Conservation (phyloP, 257 asterid genomes). For the Cynanchum wilfordii region DNA sequence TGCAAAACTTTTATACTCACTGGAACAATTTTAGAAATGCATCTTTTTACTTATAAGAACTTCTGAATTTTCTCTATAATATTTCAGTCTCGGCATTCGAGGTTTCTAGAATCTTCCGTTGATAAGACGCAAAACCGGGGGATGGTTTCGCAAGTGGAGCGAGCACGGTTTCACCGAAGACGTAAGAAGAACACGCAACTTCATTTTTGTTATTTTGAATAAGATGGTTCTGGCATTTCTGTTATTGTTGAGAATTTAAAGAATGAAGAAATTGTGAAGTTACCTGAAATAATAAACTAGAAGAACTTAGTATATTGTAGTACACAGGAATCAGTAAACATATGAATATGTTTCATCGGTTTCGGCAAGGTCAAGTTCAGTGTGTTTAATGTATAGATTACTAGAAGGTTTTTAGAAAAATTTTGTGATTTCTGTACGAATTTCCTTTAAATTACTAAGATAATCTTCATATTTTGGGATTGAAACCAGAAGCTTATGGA, state of each 20-base stretch:
- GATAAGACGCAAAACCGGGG: constrained; percentile 25
- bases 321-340: not conserved
- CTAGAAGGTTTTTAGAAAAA: not conserved
- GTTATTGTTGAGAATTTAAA: not conserved
- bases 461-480: not conserved
- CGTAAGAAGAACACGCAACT: constrained; percentile 35
- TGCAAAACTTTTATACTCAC: not conserved
- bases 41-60: not conserved
- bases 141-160: constrained; percentile 27
- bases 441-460: not conserved
- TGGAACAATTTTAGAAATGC: not conserved
- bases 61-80: constrained; percentile 7
- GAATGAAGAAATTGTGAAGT: not conserved
- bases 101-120: constrained; percentile 27
- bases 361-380: not conserved
- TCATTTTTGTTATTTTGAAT: not conserved
- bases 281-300: not conserved
- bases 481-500: not conserved
- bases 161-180: constrained; percentile 31
- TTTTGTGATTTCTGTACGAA: not conserved
- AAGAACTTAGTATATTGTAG: not conserved
- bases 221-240: not conserved
- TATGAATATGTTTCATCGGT: not conserved
- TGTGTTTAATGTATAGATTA: not conserved
- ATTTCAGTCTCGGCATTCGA: constrained; percentile 31